phyloP scores from a whole-genome alignment of 1,284 basidiomycete genomes.

The Thelephora terrestris region DNA sequence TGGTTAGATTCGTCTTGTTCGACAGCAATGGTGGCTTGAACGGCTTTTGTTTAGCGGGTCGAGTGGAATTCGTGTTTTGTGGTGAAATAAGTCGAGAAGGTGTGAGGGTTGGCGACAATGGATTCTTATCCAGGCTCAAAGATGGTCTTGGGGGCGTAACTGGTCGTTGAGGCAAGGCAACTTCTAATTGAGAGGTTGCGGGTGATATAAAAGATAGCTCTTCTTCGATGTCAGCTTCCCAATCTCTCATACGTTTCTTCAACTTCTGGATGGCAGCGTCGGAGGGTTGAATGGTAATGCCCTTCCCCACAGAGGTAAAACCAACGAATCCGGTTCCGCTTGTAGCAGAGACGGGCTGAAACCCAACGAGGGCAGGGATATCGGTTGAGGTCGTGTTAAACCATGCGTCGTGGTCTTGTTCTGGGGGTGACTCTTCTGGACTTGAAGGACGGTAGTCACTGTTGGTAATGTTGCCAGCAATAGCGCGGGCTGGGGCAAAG shows the following conservation, averaged over 20 bases:
- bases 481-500: conserved; percentile 11
- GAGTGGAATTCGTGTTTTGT: conserved; percentile 15
- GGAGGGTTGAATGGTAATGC: conserved; percentile 37
- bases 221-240: conserved; percentile 40
- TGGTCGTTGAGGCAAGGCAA: neutral
- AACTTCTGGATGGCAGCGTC: conserved; percentile 48
- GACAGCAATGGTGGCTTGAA: conserved; percentile 49
- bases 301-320: conserved; percentile 9
- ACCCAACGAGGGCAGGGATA: conserved; percentile 22
- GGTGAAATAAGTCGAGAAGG: conserved; percentile 5
- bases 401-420: conserved; percentile 45
- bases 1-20: conserved; percentile 9
- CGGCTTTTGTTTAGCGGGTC: conserved; percentile 26
- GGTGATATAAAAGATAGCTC: conserved; percentile 1
- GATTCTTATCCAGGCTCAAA: conserved; percentile 30
- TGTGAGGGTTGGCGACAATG: conserved; percentile 28
- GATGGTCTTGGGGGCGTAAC: conserved; percentile 26
- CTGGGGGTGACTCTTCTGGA: conserved; percentile 33
- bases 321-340: conserved; percentile 1
- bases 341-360: conserved; percentile 23
- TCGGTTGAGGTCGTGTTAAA: conserved; percentile 30
- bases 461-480: conserved; percentile 3
- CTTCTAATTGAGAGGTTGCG: neutral
- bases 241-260: conserved; percentile 39
- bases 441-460: conserved; percentile 20